phyloP scores from a whole-genome alignment of 208 protist species.

The Leishmania gerbilli region DNA sequence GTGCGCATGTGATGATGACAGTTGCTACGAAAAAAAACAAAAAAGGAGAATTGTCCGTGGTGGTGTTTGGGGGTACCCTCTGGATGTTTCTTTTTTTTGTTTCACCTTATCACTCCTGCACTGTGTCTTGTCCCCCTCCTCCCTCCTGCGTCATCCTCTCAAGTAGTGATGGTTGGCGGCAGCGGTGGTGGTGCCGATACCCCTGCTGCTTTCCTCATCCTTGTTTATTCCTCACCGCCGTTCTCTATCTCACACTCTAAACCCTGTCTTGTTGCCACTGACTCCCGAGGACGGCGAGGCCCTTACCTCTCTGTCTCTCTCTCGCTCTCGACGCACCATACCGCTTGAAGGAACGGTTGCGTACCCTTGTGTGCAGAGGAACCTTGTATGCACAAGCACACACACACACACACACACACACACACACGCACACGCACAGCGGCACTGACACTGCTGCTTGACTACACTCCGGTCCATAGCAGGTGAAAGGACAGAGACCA shows the following conservation, averaged over 20 bases:
- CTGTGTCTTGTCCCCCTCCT: not conserved
- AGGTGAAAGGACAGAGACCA: not conserved
- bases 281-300: not conserved
- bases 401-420: not conserved
- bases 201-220: constrained; percentile 6
- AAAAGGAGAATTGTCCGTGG: not conserved
- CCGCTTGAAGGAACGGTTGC: not conserved
- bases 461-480: not conserved
- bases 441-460: not conserved
- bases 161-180: not conserved
- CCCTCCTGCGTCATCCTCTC: not conserved
- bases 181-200: not conserved
- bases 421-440: too few relatives aligned
- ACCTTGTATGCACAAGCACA: not conserved
- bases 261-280: not conserved
- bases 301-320: not conserved
- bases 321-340: not conserved
- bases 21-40: not conserved
- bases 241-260: not conserved
- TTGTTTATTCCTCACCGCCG: constrained; percentile 3
- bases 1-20: not conserved
- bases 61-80: not conserved
- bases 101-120: not conserved
- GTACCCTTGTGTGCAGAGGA: not conserved
- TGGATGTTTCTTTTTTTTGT: not conserved